Conservation (phyloP, 129 eudicot genomes). For the Chrysanthemum makinoi region DNA sequence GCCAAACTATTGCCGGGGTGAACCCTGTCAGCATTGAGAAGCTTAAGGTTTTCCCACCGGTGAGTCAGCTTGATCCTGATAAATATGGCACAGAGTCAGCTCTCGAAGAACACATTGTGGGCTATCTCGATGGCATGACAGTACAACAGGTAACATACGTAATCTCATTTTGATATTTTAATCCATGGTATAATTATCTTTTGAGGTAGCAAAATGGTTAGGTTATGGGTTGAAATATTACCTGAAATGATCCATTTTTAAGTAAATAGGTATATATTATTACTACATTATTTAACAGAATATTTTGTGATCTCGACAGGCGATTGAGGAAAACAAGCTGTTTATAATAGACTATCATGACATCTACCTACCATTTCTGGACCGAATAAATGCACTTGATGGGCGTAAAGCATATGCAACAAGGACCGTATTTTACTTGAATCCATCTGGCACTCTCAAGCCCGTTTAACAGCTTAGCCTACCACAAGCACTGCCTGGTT, state of each 20-base stretch:
- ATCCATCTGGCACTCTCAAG: slow-evolving; percentile 70
- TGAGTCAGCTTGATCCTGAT: slow-evolving; percentile 80
- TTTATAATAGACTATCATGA: slow-evolving; percentile 86
- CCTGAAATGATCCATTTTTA: neutral
- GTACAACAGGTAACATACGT: slow-evolving; percentile 65
- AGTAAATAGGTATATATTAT: slow-evolving; percentile 5
- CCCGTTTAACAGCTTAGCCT: slow-evolving; percentile 94
- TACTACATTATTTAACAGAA: neutral
- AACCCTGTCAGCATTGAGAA: slow-evolving; percentile 86
- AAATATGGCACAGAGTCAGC: slow-evolving; percentile 84
- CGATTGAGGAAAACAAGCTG: slow-evolving; percentile 71
- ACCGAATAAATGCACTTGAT: slow-evolving; percentile 82
- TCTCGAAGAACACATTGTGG: slow-evolving; percentile 79
- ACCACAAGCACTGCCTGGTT: slow-evolving; percentile 48
- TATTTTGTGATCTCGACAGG: slow-evolving; percentile 49
- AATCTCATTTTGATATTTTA: neutral
- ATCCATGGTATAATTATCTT: neutral
- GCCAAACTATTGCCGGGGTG: slow-evolving; percentile 89
- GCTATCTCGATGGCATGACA: slow-evolving; percentile 82
- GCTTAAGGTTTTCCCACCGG: slow-evolving; percentile 75
- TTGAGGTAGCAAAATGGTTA: neutral
- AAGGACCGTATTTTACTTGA: slow-evolving; percentile 73
- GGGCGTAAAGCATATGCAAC: slow-evolving; percentile 95
- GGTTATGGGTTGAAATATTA: neutral
- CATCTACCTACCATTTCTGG: slow-evolving; percentile 76